These are phyloP conservation scores for Yueomyces sp. DNA, from an alignment of 805 yeast species.

Conservation along the genomic window DNA sequence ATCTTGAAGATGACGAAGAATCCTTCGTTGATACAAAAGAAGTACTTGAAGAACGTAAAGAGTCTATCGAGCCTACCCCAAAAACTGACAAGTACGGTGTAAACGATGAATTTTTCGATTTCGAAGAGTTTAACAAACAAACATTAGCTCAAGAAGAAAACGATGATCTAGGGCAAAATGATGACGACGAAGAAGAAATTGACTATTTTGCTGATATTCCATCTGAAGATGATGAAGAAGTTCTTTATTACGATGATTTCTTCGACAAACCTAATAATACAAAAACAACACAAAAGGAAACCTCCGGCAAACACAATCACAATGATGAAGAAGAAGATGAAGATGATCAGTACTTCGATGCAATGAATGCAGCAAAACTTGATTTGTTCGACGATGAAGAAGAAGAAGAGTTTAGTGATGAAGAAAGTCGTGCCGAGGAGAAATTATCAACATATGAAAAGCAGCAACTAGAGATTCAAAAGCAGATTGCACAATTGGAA, in stretches of 20 bases:
- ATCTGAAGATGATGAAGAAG: conserved; percentile 40
- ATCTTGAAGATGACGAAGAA: conserved; percentile 10
- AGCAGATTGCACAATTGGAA: conserved; percentile 69
- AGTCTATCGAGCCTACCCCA: background rate
- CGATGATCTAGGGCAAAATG: conserved; percentile 29
- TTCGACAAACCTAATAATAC: conserved; percentile 30
- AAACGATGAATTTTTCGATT: conserved; percentile 72
- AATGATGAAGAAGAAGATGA: conserved; percentile 27
- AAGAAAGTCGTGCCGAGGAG: conserved; percentile 9
- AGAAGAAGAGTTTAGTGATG: conserved; percentile 10
- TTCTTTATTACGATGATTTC: conserved; percentile 52
- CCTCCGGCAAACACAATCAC: conserved; percentile 3
- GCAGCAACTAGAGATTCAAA: conserved; percentile 64
- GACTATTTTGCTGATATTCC: conserved; percentile 40
- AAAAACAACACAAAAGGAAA: conserved; percentile 3
- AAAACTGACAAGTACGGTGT: conserved; percentile 45
- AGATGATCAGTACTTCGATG: conserved; percentile 50
- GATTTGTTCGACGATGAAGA: conserved; percentile 42
- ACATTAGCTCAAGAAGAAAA: conserved; percentile 48
- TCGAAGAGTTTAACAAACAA: conserved; percentile 72
- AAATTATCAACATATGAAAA: conserved; percentile 63
- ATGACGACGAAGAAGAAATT: conserved; percentile 34
- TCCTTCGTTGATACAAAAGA: conserved; percentile 12
- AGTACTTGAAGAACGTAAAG: conserved; percentile 19
- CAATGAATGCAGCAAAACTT: conserved; percentile 46